Base-by-base conservation (phyloP, 2,329 filamentous ascomycete genomes). In the Tympanopsis confertula region DNA sequence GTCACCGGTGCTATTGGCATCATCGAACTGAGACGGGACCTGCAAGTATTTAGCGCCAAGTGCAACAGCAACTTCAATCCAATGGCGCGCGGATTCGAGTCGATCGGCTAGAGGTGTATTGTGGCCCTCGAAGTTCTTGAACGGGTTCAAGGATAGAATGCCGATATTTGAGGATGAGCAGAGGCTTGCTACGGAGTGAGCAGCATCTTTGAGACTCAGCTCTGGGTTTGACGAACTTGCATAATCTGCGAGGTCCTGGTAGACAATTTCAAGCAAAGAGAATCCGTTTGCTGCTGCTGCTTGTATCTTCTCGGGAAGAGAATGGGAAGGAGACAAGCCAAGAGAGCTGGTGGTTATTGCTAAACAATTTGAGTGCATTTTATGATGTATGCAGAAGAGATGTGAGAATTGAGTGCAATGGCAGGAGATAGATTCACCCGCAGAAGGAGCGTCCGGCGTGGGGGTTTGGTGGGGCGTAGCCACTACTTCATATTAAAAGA, bases 121-220 rank as follows among this genome's bases (percentile, higher is more conserved):
- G n/a, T 50, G 39, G 22, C 56, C 58, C 42, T 61, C 56, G 38
- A 54, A 59, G 41, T 58, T 58, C 39, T 57, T 51, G 17, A 61
- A 57, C 1, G 56, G 49, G 4, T 49, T 54, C 13, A 57, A 35
- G 1, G 52, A 44, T 3, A 62, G 48, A 35, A 62, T 56, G 19
- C 45, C 45, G 35, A 63, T 42, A 19, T 44, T 35, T 17, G 55
- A 43, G 2, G 47, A 35, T 24, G 46, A 40, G 42, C 56, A 60
- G 20, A 35, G 12, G n/a, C n/a, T 26, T 39, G 42, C 35, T 37
- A 13, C 43, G 19, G 42, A 33, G 20, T 39, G 33, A 7, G 4
- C 32, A 5, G 52, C 51, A 4, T 43, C 50, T 2, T 38, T 37
- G 3, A 44, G 22, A 4, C 49, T 42, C 22, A 47, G 35, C 13